Evolutionary conservation across 441 rosid genomes (phyloP), one percentile per base, ranked within the genome.

Genomic region (Corymbia citriodora): DNA sequence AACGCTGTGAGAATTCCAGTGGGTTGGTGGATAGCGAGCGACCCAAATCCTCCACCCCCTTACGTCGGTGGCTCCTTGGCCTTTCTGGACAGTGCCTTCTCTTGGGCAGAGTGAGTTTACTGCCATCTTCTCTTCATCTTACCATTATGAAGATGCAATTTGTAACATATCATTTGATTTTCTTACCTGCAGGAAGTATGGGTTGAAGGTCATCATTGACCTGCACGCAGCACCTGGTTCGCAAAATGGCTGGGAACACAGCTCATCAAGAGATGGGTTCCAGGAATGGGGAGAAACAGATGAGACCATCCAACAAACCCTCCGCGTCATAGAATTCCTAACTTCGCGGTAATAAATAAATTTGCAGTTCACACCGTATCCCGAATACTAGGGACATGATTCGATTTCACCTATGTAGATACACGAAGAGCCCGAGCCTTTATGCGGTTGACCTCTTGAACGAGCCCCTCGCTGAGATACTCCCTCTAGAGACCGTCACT

Each of bases 1-100:
- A 87, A 94, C 82, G 93, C 94, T 2, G 95, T 94, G 86, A 92
- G 96, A 91, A 94, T 95, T 65, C 97, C 96, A 2, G 95, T 95
- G 52, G 96, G 96, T 14, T 95, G 96, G 97, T 95, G 96, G 97
- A 96, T 95, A 63, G 95, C 95, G 18, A 93, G 94, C 29, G 96
- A 92, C 89, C 94, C 94, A 6, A 81, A 70, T 2, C 96, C 97
- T 27, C 96, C 96, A 23, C 33, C 7, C 4, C 96, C 82, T 33
- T 87, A 87, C 1, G 88, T 87, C 23, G 88, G 88, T 3, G 88
- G 63, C 23, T 87, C 88, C 79, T 85, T 95, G 90, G 81, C 88
- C 36, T 93, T 92, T 0, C 65, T 95, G 49, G 96, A 95, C 93
- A 94, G 88, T 11, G 97, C 95, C 19, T 94, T 95, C 88, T 36